Conservation (phyloP, 2,329 filamentous ascomycete genomes). For the Colletotrichum sansevieriae region DNA sequence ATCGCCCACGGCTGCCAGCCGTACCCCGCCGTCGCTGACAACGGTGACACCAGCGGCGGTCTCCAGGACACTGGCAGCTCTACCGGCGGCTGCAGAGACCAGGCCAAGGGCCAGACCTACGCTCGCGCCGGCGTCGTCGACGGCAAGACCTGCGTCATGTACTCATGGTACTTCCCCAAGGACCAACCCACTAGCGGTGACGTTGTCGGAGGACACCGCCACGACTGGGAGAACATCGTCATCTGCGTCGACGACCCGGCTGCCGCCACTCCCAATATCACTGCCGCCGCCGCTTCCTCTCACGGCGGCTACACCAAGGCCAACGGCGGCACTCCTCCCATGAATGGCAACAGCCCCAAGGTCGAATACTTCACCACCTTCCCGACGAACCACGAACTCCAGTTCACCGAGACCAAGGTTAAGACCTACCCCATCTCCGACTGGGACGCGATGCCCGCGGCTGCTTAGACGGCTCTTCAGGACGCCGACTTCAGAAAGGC, state of each 20-base stretch:
- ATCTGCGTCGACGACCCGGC: constrained; percentile 49
- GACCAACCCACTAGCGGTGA: constrained; percentile 52
- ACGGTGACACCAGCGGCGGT: constrained; percentile 48
- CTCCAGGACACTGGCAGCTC: constrained; percentile 49
- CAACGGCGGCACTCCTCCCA: constrained; percentile 30
- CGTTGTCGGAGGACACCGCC: constrained; percentile 51
- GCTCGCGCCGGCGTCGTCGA: constrained; percentile 48
- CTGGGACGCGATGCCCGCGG: constrained; percentile 57
- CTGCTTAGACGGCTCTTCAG: constrained; percentile 51
- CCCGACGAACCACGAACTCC: constrained; percentile 53
- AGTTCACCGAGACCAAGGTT: constrained; percentile 52
- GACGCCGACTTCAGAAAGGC: constrained; percentile 57
- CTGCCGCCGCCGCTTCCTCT: constrained; percentile 53
- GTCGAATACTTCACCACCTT: constrained; percentile 51
- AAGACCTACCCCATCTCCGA: constrained; percentile 56
- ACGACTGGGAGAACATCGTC: constrained; percentile 56
- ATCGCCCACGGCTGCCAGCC: constrained; percentile 32
- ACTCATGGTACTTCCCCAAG: constrained; percentile 62
- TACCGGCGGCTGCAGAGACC: constrained; percentile 50
- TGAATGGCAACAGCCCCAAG: constrained; percentile 44
- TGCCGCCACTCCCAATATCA: constrained; percentile 47
- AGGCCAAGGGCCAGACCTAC: constrained; percentile 54
- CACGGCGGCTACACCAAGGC: constrained; percentile 50
- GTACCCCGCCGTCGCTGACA: constrained; percentile 22
- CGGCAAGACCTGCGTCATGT: constrained; percentile 54